A percentile compares a stretch with the other conserved stretches of the same genome.
Evolutionary conservation across 139 green algal genomes (phyloP).

Genomic region (Diplosphaera chodatii): DNA sequence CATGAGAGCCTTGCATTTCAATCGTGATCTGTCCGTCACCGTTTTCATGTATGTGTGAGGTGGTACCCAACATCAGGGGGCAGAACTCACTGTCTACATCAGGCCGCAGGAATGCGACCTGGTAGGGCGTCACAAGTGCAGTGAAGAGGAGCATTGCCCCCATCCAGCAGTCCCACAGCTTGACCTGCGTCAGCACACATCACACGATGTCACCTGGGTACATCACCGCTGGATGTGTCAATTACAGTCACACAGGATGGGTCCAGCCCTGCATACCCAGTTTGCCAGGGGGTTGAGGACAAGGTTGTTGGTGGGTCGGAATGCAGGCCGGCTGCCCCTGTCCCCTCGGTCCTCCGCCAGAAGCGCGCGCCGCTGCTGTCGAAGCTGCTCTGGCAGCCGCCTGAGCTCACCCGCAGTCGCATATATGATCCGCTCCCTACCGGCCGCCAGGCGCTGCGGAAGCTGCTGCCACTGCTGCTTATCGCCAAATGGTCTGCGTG

Average conservation of each 20-base stretch:
- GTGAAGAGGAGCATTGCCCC: conserved; percentile 6
- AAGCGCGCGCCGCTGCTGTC: not conserved
- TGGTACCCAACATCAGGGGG: no score
- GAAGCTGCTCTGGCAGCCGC: not conserved
- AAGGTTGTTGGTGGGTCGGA: not conserved
- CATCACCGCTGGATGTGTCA: no score
- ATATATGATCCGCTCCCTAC: not conserved
- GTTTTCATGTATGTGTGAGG: no score
- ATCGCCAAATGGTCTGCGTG: not conserved
- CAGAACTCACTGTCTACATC: not conserved
- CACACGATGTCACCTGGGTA: not conserved
- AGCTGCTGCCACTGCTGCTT: not conserved
- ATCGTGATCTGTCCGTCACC: no score
- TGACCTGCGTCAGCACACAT: not conserved
- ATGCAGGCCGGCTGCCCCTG: not conserved
- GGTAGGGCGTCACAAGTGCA: conserved; percentile 11
- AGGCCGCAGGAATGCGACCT: conserved; percentile 4
- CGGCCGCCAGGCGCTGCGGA: not conserved
- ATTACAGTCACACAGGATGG: not conserved
- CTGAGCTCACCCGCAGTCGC: not conserved
- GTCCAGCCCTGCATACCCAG: not conserved
- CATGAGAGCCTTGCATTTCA: not conserved
- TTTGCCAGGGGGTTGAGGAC: not conserved
- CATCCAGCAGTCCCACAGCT: conserved; percentile 6
- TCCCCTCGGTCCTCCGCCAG: not conserved